phyloP scores from a whole-genome alignment of 495 filamentous ascomycete genomes.

The Tuber brumale region DNA sequence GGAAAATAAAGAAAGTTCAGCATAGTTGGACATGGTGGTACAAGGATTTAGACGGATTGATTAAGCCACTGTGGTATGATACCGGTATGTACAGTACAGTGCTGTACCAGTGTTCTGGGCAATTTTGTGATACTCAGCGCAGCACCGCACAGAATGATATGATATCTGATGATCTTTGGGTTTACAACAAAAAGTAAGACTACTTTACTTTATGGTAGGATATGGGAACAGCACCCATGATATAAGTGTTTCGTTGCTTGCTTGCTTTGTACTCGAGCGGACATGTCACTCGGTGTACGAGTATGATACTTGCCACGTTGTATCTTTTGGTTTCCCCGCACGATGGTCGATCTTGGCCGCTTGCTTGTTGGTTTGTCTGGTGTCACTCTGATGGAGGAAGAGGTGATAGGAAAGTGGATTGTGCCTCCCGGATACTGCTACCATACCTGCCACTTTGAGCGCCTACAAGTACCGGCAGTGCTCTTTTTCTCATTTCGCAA shows the following conservation, averaged over 20 bases:
- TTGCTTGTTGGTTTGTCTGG: background rate
- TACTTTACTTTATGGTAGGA: background rate
- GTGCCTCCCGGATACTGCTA: background rate
- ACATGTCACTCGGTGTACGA: background rate
- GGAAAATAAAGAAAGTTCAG: background rate
- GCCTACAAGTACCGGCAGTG: no score
- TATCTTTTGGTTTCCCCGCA: background rate
- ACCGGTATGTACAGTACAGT: background rate
- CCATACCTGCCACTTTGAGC: background rate
- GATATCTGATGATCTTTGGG: background rate
- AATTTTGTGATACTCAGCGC: no score
- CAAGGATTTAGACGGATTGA: background rate
- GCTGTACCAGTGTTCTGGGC: background rate
- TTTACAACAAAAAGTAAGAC: background rate
- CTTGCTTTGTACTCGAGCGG: no score
- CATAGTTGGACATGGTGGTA: background rate
- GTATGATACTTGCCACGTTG: background rate
- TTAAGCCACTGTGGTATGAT: background rate
- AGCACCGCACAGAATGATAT: background rate
- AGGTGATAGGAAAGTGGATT: background rate
- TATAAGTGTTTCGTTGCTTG: no score
- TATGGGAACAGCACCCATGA: background rate
- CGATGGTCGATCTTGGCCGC: background rate
- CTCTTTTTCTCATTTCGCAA: background rate
- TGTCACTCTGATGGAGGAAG: background rate